phyloP scores from a whole-genome alignment of 2,329 filamentous ascomycete species.

The Xylaria sp. region DNA sequence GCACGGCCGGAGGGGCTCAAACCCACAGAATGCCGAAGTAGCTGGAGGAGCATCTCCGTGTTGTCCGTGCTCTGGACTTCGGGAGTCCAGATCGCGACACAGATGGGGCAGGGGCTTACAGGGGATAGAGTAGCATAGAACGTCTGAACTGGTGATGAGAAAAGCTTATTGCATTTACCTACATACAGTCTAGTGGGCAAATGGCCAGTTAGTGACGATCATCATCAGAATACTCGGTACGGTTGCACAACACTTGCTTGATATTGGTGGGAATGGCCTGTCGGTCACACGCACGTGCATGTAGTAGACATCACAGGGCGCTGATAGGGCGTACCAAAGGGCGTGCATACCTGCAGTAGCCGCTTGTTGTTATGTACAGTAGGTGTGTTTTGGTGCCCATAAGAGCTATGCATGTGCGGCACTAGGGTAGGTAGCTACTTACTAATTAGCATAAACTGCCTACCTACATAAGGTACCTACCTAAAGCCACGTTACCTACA shows the following conservation, averaged over 20 bases:
- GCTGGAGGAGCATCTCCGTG: constrained; percentile 19
- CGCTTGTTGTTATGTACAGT: no score
- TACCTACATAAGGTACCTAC: no score
- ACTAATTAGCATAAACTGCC: neutral
- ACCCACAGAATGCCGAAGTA: constrained; percentile 21
- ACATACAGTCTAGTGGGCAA: neutral
- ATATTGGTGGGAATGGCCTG: neutral
- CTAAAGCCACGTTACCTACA: no score
- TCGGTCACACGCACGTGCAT: neutral
- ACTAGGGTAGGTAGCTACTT: no score
- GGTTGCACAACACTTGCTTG: no score
- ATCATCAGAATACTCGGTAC: neutral
- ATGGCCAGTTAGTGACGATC: neutral
- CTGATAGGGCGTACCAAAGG: neutral
- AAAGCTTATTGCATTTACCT: constrained; percentile 1
- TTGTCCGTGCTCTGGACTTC: neutral
- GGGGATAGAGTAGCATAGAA: neutral
- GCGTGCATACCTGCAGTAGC: neutral
- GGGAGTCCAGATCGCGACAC: constrained; percentile 21
- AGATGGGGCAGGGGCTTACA: constrained; percentile 5
- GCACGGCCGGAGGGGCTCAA: constrained; percentile 26
- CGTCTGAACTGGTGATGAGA: constrained; percentile 9
- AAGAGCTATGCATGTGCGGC: neutral
- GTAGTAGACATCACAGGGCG: neutral
- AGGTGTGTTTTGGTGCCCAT: no score